Conservation (phyloP, 1,284 basidiomycete species). For the Apiotrichum gamsii region DNA sequence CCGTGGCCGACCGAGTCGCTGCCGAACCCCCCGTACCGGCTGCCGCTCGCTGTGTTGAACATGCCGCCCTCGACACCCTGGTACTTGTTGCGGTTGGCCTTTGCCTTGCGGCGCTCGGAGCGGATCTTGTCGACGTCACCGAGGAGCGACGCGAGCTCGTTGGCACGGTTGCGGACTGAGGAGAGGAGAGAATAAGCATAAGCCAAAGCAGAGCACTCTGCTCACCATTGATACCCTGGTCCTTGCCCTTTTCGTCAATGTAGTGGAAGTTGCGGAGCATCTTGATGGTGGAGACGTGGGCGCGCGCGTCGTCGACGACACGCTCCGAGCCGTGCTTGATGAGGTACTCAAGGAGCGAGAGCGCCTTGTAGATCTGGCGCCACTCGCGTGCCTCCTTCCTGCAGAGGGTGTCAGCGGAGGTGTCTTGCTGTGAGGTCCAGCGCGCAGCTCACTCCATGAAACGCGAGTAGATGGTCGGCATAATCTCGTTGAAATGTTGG, state of each 20-base stretch:
- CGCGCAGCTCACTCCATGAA: conserved; percentile 79
- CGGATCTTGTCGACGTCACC: conserved; percentile 88
- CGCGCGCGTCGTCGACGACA: conserved; percentile 93
- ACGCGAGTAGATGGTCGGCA: conserved; percentile 91
- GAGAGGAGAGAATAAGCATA: not conserved
- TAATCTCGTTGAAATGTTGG: conserved; percentile 98
- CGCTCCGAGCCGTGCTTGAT: conserved; percentile 98
- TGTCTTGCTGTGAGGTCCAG: no score
- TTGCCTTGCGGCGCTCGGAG: conserved; percentile 83
- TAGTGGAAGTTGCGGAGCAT: conserved; percentile 98
- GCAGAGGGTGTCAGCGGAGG: conserved; percentile 65
- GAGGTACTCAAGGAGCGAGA: conserved; percentile 90
- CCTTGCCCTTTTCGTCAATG: conserved; percentile 97
- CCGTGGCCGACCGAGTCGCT: conserved; percentile 56
- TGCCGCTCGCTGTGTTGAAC: conserved; percentile 43
- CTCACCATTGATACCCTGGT: conserved; percentile 94
- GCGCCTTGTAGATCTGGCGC: conserved; percentile 99
- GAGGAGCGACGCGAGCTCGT: conserved; percentile 82
- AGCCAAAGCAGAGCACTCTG: conserved; percentile 2
- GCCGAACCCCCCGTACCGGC: conserved; percentile 76
- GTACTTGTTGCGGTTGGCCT: conserved; percentile 88
- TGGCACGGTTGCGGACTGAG: conserved; percentile 55
- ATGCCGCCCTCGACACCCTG: conserved; percentile 54
- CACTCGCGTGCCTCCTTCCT: conserved; percentile 92
- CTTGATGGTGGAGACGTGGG: conserved; percentile 91